phyloP scores from a whole-genome alignment of 1,139 yeast species.

The Yamadazyma kanchanaburiensis region DNA sequence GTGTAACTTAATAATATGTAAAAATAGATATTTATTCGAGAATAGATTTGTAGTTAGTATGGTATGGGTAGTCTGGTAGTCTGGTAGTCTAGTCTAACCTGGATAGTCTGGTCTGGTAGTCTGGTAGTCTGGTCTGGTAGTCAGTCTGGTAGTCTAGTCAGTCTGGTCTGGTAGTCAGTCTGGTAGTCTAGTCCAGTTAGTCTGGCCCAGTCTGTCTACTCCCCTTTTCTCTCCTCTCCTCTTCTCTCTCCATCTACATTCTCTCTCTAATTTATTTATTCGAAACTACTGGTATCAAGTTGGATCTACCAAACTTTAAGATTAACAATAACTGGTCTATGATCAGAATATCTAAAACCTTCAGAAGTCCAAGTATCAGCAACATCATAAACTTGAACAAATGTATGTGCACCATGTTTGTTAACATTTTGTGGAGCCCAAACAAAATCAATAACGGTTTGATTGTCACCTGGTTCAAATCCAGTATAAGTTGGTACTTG shows the following conservation, averaged over 20 bases:
- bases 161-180: too few relatives aligned
- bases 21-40: too few relatives aligned
- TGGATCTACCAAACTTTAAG: conserved; percentile 16
- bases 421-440: conserved; percentile 22
- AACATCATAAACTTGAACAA: conserved; percentile 31
- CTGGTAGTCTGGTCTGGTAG: too few relatives aligned
- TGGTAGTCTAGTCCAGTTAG: too few relatives aligned
- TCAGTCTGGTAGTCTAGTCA: too few relatives aligned
- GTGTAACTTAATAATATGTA: not conserved
- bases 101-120: too few relatives aligned
- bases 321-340: conserved; percentile 39
- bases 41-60: too few relatives aligned
- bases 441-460: conserved; percentile 23
- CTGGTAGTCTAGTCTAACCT: too few relatives aligned
- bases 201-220: too few relatives aligned
- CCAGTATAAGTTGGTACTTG: conserved; percentile 38
- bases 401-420: conserved; percentile 8
- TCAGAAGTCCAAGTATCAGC: conserved; percentile 23
- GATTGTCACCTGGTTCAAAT: conserved; percentile 24
- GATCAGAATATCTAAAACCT: conserved; percentile 37
- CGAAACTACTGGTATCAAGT: conserved; percentile 37
- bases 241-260: too few relatives aligned
- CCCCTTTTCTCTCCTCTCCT: too few relatives aligned
- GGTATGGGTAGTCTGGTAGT: too few relatives aligned
- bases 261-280: not conserved